Evolutionary conservation across 345 rosid genomes (phyloP), one percentile per base, ranked within the genome.

Genomic region (Syzygium jambos): DNA sequence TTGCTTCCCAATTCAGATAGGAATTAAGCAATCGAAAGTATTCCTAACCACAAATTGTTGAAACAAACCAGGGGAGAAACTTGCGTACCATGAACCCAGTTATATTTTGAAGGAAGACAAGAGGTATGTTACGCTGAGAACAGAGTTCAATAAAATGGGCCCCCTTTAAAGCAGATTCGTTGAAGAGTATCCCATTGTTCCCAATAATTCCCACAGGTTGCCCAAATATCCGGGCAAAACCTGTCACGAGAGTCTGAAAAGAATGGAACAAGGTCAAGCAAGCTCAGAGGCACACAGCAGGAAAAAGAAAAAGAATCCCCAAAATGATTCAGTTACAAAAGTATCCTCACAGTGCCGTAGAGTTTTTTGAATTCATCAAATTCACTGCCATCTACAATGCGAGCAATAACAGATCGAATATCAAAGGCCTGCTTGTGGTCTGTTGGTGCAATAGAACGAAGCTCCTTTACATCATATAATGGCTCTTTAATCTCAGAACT

Each of bases 341-440:
- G 87, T 88, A 92, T 93, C 95, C 98, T 93, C 86, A 96, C 98
- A 88, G 95, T 95, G 93, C 99, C 99, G 87, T 95, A 97, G 91
- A 94, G 89, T 92, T 96, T 97, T 95, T 97, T 97, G 96, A 97
- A 96, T 89, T 97, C 99, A 77, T 97, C 98, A 89, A 97, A 97
- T 88, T 96, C 98, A 89, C 99, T 96, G 57, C 98, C 98, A 92
- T 97, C 99, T 84, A 94, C 97, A 89, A 97, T 95, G 59, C 96
- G 94, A 92, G 98, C 96, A 91, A 97, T 95, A 87, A 97, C 93
- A 77, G 98, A 95, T 86, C 98, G 95, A 84, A 97, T 93, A 92
- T 96, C 99, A 93, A 95, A 94, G 87, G 98, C 91, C 91, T 96
- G 98, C 89, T 93, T 97, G 92, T 90, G 98, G 91, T 97, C 99